A percentile compares a stretch with the other conserved stretches of the same genome.
Evolutionary conservation across 495 filamentous ascomycete species (phyloP).

Genomic region (Aspergillus incahuasiensis): DNA sequence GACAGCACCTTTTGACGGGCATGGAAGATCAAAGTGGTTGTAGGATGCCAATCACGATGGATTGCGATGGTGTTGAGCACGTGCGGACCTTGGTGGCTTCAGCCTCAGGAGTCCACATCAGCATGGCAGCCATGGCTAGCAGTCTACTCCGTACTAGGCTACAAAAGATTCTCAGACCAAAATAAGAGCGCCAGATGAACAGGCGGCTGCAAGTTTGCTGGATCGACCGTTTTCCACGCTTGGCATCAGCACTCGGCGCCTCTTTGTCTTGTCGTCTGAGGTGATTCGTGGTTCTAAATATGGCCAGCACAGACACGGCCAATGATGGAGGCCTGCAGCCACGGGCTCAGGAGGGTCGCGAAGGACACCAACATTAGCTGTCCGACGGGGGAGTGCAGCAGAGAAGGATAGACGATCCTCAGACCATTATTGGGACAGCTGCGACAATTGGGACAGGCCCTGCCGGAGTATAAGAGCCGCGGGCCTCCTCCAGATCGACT

Average conservation of each 20-base stretch:
- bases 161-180: background rate
- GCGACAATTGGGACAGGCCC: background rate
- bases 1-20: background rate
- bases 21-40: background rate
- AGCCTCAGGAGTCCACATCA: background rate
- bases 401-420: background rate
- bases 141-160: background rate
- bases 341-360: background rate
- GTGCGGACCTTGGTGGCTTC: background rate
- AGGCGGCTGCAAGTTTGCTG: slow-evolving; percentile 3
- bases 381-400: background rate
- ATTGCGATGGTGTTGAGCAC: background rate
- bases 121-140: background rate
- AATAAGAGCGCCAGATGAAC: slow-evolving; percentile 11
- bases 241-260: slow-evolving; percentile 2
- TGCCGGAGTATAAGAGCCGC: background rate
- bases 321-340: background rate
- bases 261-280: background rate
- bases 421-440: background rate
- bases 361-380: background rate
- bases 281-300: slow-evolving; percentile 14
- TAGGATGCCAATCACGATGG: background rate
- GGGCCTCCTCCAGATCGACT: background rate
- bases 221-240: slow-evolving; percentile 6
- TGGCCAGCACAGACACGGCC: background rate